Evolutionary conservation across 495 filamentous ascomycete genomes (phyloP).

Genomic region (Haplographium delicatum): DNA sequence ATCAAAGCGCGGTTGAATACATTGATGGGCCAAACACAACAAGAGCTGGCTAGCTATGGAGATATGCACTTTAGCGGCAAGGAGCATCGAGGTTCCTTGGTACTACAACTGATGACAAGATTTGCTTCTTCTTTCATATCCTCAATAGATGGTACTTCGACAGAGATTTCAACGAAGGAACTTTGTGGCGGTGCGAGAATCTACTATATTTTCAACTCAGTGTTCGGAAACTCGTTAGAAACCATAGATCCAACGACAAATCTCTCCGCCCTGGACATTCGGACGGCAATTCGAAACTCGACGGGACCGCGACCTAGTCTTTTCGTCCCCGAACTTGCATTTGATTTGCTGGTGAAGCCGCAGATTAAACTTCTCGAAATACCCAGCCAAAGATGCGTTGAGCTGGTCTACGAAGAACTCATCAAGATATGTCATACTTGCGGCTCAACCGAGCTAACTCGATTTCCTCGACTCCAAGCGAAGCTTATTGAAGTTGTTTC

Average conservation of each 20-base stretch:
- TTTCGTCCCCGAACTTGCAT: constrained; percentile 95
- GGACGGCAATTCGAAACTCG: constrained; percentile 97
- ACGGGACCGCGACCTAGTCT: constrained; percentile 92
- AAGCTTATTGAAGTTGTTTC: constrained; percentile 99
- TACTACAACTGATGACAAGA: constrained; percentile 95
- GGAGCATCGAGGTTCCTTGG: constrained; percentile 90
- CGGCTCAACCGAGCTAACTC: constrained; percentile 84
- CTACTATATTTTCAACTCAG: constrained; percentile 99
- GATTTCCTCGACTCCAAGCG: constrained; percentile 89
- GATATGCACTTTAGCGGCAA: constrained; percentile 98
- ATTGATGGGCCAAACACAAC: constrained; percentile 97
- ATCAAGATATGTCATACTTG: constrained; percentile 99
- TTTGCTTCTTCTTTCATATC: constrained; percentile 98
- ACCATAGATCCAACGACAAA: constrained; percentile 94
- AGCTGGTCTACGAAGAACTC: constrained; percentile 96
- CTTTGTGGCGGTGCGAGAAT: constrained; percentile 94
- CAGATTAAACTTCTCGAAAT: constrained; percentile 96
- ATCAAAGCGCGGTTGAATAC: constrained; percentile 98
- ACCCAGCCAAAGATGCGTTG: constrained; percentile 94
- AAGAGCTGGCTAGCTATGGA: constrained; percentile 96
- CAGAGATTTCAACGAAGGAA: constrained; percentile 98
- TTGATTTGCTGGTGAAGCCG: constrained; percentile 95
- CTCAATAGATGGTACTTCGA: constrained; percentile 96
- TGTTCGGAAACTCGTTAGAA: constrained; percentile 95
- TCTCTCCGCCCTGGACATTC: constrained; percentile 91